Conservation (phyloP, 1,284 basidiomycete genomes). For the Sphagnurus paluster region DNA sequence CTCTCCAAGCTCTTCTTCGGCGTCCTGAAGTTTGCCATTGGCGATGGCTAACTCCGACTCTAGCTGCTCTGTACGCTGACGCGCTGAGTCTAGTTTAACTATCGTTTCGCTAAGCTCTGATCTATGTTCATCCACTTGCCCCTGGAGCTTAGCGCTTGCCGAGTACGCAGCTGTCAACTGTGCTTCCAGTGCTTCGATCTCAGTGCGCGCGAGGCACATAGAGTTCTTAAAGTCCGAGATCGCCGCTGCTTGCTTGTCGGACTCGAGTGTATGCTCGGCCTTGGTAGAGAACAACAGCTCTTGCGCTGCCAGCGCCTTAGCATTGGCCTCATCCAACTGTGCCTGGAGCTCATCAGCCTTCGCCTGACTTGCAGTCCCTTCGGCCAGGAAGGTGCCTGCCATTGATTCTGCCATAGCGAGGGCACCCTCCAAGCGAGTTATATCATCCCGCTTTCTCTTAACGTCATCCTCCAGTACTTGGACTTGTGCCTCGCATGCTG, state of each 20-base stretch:
- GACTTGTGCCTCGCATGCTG: conserved; percentile 8
- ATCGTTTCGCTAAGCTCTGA: conserved; percentile 13
- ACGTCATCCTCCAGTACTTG: conserved; percentile 13
- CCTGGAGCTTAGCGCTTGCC: conserved; percentile 17
- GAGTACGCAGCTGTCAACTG: conserved; percentile 2
- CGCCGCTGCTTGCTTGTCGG: conserved; percentile 6
- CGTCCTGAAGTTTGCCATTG: conserved; percentile 23
- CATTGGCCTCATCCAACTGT: conserved; percentile 15
- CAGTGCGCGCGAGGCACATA: conserved; percentile 3
- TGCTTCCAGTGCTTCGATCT: conserved; percentile 12
- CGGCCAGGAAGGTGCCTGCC: conserved; percentile 7
- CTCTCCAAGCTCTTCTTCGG: conserved; percentile 32
- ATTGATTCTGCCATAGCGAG: conserved; percentile 12
- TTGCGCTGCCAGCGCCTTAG: conserved; percentile 8
- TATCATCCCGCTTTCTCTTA: conserved; percentile 15
- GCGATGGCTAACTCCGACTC: conserved; percentile 27
- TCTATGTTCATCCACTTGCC: conserved; percentile 13
- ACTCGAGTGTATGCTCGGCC: conserved; percentile 9
- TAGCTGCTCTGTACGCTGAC: conserved; percentile 17
- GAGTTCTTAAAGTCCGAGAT: conserved; percentile 15
- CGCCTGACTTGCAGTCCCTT: conserved; percentile 7
- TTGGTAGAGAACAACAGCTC: conserved; percentile 9
- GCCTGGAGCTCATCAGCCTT: conserved; percentile 13
- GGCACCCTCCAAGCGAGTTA: conserved; percentile 8
- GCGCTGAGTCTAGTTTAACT: conserved; percentile 22